Evolutionary conservation across 495 filamentous ascomycete genomes (phyloP).

Genomic region (Aspergillus panamensis): DNA sequence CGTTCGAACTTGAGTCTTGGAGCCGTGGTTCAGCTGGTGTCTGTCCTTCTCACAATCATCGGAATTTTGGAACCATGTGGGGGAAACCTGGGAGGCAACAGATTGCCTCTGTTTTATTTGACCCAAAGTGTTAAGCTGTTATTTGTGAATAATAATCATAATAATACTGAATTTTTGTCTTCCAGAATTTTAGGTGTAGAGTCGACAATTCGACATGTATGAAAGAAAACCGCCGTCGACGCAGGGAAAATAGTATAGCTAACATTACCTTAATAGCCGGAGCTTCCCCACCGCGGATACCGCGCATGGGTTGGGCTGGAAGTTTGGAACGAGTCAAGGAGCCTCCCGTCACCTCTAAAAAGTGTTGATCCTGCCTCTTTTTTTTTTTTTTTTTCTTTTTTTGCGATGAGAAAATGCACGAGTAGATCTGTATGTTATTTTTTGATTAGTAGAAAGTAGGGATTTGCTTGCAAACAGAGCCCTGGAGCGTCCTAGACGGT

Average conservation of each 20-base stretch:
- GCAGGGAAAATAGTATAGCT: not conserved
- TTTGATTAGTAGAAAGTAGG: not conserved
- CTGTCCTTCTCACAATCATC: not conserved
- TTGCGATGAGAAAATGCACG: slow-evolving; percentile 7
- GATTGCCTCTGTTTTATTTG: not conserved
- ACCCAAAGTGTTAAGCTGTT: not conserved
- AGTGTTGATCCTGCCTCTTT: not conserved
- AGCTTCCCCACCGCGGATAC: slow-evolving; percentile 18
- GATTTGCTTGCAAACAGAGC: not conserved
- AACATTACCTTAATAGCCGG: slow-evolving; percentile 3
- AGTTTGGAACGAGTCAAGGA: slow-evolving; percentile 7
- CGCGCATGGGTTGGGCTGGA: slow-evolving; percentile 9
- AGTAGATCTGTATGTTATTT: slow-evolving; percentile 1
- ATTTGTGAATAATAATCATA: not conserved
- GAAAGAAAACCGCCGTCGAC: not conserved
- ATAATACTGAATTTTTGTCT: not conserved
- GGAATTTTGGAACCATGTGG: not conserved
- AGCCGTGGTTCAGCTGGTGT: slow-evolving; percentile 1
- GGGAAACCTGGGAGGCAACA: too few relatives aligned
- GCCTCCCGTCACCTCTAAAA: slow-evolving; percentile 2
- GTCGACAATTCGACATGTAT: not conserved
- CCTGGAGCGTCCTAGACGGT: not conserved
- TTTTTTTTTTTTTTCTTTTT: slow-evolving; percentile 10
- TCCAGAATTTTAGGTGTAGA: not conserved
- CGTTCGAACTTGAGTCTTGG: not conserved